Conservation (phyloP, 139 green algal species). For the Pleodorina starrii region DNA sequence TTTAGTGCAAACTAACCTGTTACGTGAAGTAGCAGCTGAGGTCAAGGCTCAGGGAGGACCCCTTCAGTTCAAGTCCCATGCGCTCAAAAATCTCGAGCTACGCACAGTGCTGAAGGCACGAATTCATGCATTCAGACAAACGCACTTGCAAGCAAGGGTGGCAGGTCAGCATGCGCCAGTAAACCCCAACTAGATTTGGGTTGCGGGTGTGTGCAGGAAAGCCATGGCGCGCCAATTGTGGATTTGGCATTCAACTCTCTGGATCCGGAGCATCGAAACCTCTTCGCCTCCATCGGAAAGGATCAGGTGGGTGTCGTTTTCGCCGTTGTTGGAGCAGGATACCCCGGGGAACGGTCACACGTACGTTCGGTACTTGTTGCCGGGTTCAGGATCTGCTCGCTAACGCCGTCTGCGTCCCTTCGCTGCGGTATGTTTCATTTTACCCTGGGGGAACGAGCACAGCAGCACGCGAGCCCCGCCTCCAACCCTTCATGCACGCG, state of each 20-base stretch:
- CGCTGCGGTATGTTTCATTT: no score
- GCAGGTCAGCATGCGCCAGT: not conserved
- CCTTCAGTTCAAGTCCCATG: constrained; percentile 25
- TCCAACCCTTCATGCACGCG: no score
- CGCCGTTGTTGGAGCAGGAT: no score
- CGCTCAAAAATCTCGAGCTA: constrained; percentile 31
- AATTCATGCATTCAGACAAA: not conserved
- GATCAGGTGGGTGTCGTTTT: constrained; percentile 75
- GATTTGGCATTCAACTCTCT: constrained; percentile 64
- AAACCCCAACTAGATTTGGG: not conserved
- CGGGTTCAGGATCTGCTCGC: no score
- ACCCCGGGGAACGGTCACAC: no score
- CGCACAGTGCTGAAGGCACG: constrained; percentile 34
- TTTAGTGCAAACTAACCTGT: constrained; percentile 24
- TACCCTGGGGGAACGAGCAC: no score
- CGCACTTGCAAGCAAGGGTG: not conserved
- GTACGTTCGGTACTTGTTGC: no score
- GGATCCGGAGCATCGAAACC: constrained; percentile 47
- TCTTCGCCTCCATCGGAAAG: constrained; percentile 75
- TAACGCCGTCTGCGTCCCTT: no score
- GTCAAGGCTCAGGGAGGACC: not conserved
- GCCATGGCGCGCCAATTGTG: constrained; percentile 64
- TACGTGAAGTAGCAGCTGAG: constrained; percentile 7
- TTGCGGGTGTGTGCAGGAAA: constrained; percentile 66
- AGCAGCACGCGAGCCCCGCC: no score